These are phyloP conservation scores for Penicillium psychrosexuale DNA, from an alignment of 2,329 filamentous ascomycete species.

Conservation along the genomic window DNA sequence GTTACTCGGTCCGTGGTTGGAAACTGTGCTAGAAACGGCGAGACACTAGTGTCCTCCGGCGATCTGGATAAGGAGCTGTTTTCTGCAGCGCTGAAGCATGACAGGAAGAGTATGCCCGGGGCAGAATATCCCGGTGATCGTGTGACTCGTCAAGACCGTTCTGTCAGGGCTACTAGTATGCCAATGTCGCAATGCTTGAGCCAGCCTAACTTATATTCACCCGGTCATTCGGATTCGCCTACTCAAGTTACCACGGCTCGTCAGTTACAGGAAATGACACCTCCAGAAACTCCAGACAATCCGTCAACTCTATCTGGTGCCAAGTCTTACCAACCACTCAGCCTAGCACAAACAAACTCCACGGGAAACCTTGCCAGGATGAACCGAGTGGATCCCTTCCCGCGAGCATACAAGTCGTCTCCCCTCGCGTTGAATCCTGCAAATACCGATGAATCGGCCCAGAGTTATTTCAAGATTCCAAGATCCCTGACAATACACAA, in stretches of 20 bases:
- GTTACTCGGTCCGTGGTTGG: not conserved
- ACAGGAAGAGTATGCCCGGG: constrained; percentile 11
- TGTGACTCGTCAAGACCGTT: not conserved
- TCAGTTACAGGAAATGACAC: constrained; percentile 6
- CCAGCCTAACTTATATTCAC: not conserved
- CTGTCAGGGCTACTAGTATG: not conserved
- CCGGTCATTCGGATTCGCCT: not conserved
- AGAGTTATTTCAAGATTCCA: not conserved
- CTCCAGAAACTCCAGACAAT: not conserved
- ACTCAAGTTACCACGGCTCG: constrained; percentile 1
- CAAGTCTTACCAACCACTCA: not conserved
- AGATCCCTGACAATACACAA: not conserved
- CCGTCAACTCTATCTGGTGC: not conserved
- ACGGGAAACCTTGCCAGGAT: constrained; percentile 3
- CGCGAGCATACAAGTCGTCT: constrained; percentile 31
- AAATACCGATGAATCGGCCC: constrained; percentile 10
- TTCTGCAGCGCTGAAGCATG: constrained; percentile 24
- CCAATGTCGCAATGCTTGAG: not conserved
- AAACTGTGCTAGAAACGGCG: not conserved
- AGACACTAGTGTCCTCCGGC: not conserved
- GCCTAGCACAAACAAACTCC: not conserved
- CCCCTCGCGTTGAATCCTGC: constrained; percentile 29
- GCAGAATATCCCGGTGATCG: not conserved
- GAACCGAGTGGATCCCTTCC: constrained; percentile 5
- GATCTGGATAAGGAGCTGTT: constrained; percentile 29